Percentiles rank a stretch among this genome's conserved stretches.
These are phyloP conservation scores for Rhizopogon vulgaris DNA, from an alignment of 768 basidiomycete species.

Conservation along the genomic window DNA sequence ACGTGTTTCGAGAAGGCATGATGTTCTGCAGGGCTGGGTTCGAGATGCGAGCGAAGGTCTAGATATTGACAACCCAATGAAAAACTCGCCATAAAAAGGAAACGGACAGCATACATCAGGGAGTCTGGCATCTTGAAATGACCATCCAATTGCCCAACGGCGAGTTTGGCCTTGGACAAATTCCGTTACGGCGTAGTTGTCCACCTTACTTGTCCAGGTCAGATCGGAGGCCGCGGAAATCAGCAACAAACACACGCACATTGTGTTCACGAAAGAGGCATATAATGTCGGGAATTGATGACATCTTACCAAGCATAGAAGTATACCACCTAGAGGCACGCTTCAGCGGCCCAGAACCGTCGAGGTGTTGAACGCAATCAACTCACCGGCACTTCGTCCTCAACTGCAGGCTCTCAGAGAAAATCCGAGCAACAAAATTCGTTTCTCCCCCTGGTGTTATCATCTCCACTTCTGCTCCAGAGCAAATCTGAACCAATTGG, in stretches of 20 bases:
- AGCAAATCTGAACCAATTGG: slow-evolving; percentile 56
- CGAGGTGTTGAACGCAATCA: not conserved
- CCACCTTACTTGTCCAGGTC: slow-evolving; percentile 43
- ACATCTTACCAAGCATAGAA: slow-evolving; percentile 84
- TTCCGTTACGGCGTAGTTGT: slow-evolving; percentile 82
- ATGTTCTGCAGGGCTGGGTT: slow-evolving; percentile 41
- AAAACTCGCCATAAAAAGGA: not conserved
- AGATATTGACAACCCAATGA: slow-evolving; percentile 13
- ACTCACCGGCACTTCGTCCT: slow-evolving; percentile 54
- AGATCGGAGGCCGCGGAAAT: not conserved
- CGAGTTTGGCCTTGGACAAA: slow-evolving; percentile 83
- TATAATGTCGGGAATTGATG: slow-evolving; percentile 63
- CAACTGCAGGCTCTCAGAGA: slow-evolving; percentile 59
- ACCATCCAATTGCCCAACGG: slow-evolving; percentile 94
- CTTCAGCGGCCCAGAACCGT: not conserved
- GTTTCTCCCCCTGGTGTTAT: slow-evolving; percentile 85
- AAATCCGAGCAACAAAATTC: slow-evolving; percentile 70
- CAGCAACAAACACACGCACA: slow-evolving; percentile 25
- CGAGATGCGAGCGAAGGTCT: slow-evolving; percentile 32
- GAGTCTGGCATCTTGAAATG: slow-evolving; percentile 53
- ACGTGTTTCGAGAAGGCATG: slow-evolving; percentile 54
- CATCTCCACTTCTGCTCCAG: slow-evolving; percentile 84
- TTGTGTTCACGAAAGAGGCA: slow-evolving; percentile 39
- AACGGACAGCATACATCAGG: slow-evolving; percentile 60
- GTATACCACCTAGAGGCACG: slow-evolving; percentile 72